Evolutionary conservation across 176 grass and related monocot species (phyloP).

Genomic region (Cenchrus purpureus): DNA sequence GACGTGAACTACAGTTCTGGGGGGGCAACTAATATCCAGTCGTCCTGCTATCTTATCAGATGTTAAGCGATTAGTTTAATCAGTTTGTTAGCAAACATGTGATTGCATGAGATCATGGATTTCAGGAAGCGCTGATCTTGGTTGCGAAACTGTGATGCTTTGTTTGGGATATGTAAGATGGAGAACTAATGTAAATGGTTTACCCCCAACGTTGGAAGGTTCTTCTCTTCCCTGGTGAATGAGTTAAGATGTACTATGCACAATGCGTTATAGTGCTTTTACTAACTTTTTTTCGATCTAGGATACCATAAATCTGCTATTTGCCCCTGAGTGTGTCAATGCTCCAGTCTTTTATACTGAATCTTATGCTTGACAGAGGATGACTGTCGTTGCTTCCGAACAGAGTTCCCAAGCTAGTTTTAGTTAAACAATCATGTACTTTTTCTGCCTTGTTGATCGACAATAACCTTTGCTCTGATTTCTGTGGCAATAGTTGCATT

Average conservation of each 20-base stretch:
- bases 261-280: neutral
- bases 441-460: too few species aligned
- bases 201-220: neutral
- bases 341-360: neutral
- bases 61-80: neutral
- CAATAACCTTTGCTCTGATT: neutral
- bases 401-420: neutral
- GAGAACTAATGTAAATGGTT: neutral
- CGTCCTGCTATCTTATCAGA: neutral
- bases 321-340: neutral
- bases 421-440: neutral
- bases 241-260: neutral
- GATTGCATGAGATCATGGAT: neutral
- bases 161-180: neutral
- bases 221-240: neutral
- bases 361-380: neutral
- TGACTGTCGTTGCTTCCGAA: too few species aligned
- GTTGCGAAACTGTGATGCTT: neutral
- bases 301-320: neutral
- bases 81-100: neutral
- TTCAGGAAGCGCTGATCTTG: neutral
- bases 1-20: conserved; percentile 6
- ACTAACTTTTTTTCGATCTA: neutral
- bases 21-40: neutral
- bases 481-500: neutral